Evolutionary conservation across 345 rosid genomes (phyloP).

Genomic region (Populus alba): DNA sequence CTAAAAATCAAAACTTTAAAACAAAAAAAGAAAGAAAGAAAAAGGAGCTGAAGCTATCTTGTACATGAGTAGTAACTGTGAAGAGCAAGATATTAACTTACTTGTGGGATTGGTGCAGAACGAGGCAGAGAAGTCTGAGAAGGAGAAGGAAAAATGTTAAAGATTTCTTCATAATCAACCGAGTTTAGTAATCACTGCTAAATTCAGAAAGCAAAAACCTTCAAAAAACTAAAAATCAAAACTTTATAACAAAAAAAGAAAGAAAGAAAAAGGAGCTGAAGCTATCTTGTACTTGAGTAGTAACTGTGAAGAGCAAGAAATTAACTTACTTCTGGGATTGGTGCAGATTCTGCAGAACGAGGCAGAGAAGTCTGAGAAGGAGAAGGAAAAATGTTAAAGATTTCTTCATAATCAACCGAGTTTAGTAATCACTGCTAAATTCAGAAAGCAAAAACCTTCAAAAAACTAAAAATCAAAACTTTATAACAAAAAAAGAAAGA

Average conservation of each 20-base stretch:
- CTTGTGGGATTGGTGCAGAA: constrained; percentile 79
- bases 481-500: neutral
- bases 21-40: neutral
- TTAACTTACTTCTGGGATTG: constrained; percentile 67
- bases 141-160: constrained; percentile 22
- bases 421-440: neutral
- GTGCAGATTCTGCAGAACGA: constrained; percentile 82
- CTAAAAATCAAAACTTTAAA: neutral
- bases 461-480: neutral
- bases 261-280: neutral
- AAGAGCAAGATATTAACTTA: constrained; percentile 21
- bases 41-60: neutral
- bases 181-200: neutral
- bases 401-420: neutral
- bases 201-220: neutral
- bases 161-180: neutral
- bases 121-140: constrained; percentile 53
- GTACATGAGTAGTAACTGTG: neutral
- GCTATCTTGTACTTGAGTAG: neutral
- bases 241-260: neutral
- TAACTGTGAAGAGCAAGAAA: neutral
- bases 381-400: neutral
- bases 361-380: constrained; percentile 47
- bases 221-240: neutral
- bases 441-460: neutral